Conservation (phyloP, 768 basidiomycete genomes). For the Mycena crocata region DNA sequence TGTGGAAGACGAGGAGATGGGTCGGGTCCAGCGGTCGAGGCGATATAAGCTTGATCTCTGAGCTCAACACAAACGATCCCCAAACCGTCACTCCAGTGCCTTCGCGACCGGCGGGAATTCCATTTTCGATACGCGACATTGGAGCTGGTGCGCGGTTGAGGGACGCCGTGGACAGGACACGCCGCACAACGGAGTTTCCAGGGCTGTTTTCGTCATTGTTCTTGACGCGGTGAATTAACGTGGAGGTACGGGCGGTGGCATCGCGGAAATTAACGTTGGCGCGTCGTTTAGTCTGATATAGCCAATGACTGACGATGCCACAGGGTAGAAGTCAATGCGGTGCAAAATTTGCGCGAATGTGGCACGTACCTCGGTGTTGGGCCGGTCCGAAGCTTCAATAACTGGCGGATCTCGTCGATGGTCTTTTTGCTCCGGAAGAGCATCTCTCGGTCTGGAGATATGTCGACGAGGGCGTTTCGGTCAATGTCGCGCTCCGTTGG, state of each 20-base stretch:
- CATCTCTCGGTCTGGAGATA: conserved; percentile 51
- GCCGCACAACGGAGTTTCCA: conserved; percentile 30
- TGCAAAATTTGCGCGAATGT: background rate
- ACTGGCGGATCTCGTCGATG: conserved; percentile 45
- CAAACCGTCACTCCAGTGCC: conserved; percentile 36
- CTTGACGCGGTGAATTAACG: conserved; percentile 35
- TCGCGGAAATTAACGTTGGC: conserved; percentile 39
- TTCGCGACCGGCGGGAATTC: conserved; percentile 18
- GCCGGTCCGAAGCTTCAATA: conserved; percentile 43
- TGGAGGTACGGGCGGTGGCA: conserved; percentile 41
- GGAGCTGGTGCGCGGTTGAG: conserved; percentile 27
- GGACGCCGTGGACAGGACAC: conserved; percentile 42
- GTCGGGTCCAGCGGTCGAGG: conserved; percentile 51
- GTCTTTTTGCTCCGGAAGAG: conserved; percentile 39
- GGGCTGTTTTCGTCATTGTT: conserved; percentile 27
- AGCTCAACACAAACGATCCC: conserved; percentile 41
- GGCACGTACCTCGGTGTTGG: conserved; percentile 36
- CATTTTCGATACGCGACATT: conserved; percentile 32
- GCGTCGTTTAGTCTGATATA: conserved; percentile 40
- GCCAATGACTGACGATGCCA: conserved; percentile 45
- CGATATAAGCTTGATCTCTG: conserved; percentile 45
- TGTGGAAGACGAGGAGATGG: conserved; percentile 47
- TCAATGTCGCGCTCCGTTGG: conserved; percentile 44
- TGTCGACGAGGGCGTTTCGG: conserved; percentile 41
- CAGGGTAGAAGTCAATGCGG: background rate